Conservation (phyloP, 257 asterid species). For the Jaltomata sinuosa region DNA sequence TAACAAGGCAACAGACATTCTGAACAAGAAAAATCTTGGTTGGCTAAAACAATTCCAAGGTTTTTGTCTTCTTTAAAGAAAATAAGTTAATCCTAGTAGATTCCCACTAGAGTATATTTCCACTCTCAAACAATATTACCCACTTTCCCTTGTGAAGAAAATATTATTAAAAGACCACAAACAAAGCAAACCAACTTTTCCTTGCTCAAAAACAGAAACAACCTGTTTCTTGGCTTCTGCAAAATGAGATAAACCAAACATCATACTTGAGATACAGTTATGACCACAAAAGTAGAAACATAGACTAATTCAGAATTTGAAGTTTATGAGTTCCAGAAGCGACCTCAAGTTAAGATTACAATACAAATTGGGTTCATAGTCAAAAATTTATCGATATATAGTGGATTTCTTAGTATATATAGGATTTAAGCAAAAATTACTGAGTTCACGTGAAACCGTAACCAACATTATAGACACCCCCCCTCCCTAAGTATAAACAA, state of each 20-base stretch:
- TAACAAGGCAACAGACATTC: constrained; percentile 69
- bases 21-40: constrained; percentile 13
- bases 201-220: constrained; percentile 13
- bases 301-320: not conserved
- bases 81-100: not conserved
- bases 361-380: not conserved
- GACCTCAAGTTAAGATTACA: not conserved
- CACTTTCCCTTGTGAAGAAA: constrained; percentile 7
- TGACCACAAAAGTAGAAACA: not conserved
- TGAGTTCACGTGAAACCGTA: not conserved
- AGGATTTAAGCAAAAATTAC: not conserved
- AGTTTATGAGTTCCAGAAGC: not conserved
- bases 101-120: constrained; percentile 14
- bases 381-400: no score
- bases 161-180: constrained; percentile 8
- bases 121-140: constrained; percentile 14
- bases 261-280: not conserved
- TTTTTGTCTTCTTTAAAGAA: constrained; percentile 10
- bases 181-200: constrained; percentile 5
- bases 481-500: not conserved
- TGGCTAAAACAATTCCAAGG: constrained; percentile 13
- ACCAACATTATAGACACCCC: not conserved
- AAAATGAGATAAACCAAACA: constrained; percentile 11
- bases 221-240: constrained; percentile 12
- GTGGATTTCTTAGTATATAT: not conserved